Base-by-base conservation (phyloP, 2,329 filamentous ascomycete species). In the Beauveria bassiana region DNA sequence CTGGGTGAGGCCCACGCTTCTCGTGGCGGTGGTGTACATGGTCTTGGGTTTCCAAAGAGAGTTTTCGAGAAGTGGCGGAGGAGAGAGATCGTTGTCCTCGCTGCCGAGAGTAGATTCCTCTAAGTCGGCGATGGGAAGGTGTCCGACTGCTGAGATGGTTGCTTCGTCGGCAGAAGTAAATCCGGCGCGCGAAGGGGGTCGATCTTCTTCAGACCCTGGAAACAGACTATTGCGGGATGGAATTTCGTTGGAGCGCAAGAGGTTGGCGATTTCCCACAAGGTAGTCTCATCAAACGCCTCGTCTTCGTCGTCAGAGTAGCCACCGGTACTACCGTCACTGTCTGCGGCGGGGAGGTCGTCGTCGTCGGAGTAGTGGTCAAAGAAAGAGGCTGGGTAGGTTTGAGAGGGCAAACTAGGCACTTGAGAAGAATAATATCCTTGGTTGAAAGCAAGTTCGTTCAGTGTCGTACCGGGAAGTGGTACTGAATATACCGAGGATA, bases 221-320 rank as follows among this genome's bases (percentile, higher is more conserved):
- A 83, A 69, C 9, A 85, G 70, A 66, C 80, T 85, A 47, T 79
- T 68, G 65, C 76, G 80, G 14, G 81, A 81, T 3, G 82, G 81
- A 5, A 85, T 71, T 54, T 79, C 70, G 61, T 80, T 77, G 2
- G 79, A 75, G 69, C 81, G 79, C 12, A 87, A 74, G 46, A 87
- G 74, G 63, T 75, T 84, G 62, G 84, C 84, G 71, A 87, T 87
- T 68, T 87, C 84, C 81, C 83, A 86, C 28, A 87, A 73, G 1
- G 83, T 86, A 10, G 74, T 80, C 72, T 87, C 84, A 63, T 86
- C 84, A 64, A 86, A 86, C 24, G 77, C 79, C 56, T 82, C 81
- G 43, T 79, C 81, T 51, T 75, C 77, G 47, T 70, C 70, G 45
- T 74, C 70, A 20, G 71, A 69, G 34, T 76, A 71, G 60, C 70